These are phyloP conservation scores for Sarcomyxa edulis DNA, from an alignment of 768 basidiomycete species.

Conservation along the genomic window DNA sequence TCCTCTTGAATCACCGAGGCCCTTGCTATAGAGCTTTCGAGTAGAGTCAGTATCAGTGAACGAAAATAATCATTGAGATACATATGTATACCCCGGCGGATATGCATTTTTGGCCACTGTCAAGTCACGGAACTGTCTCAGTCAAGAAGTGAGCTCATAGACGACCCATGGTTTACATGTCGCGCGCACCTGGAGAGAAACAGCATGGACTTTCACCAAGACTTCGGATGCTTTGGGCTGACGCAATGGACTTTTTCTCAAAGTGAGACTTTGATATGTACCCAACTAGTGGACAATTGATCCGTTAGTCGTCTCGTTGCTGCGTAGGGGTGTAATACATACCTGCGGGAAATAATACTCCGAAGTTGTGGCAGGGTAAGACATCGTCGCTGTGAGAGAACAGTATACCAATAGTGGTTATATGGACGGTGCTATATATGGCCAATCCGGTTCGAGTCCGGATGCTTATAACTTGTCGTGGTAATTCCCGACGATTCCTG, in stretches of 20 bases:
- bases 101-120: conserved; percentile 23
- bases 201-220: conserved; percentile 34
- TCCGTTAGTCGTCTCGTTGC: too few species aligned
- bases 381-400: neutral
- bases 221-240: conserved; percentile 27
- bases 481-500: too few species aligned
- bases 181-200: conserved; percentile 27
- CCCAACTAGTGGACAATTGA: too few species aligned
- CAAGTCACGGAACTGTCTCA: conserved; percentile 37
- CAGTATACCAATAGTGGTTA: too few species aligned
- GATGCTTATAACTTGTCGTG: too few species aligned
- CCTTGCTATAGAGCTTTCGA: too few species aligned
- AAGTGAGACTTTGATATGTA: conserved; percentile 4
- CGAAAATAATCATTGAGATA: neutral
- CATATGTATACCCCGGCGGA: conserved; percentile 13
- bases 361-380: neutral
- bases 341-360: too few species aligned
- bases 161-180: neutral
- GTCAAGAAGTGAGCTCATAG: neutral
- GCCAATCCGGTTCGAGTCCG: too few species aligned
- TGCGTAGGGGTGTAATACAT: too few species aligned
- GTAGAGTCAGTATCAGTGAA: neutral
- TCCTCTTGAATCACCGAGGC: neutral
- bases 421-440: too few species aligned
- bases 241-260: conserved; percentile 6